Conservation (phyloP, 331 rosid genomes). For the Malus hybrid region DNA sequence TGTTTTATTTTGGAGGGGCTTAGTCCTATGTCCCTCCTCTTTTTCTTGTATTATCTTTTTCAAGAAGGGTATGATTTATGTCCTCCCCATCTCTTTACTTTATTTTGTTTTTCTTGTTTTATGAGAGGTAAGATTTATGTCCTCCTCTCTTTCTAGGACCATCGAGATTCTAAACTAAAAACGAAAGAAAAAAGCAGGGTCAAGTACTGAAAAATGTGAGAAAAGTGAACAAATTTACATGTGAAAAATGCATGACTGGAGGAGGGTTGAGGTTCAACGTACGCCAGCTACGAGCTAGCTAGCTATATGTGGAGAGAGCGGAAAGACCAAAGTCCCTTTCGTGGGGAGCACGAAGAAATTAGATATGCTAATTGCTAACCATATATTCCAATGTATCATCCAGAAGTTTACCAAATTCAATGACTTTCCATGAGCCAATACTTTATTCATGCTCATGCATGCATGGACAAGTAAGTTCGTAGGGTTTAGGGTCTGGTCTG, state of each 20-base stretch:
- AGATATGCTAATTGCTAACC: not conserved
- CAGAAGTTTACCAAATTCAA: not conserved
- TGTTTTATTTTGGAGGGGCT: too few species aligned
- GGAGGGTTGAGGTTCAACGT: not conserved
- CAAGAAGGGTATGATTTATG: too few species aligned
- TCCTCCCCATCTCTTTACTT: too few species aligned
- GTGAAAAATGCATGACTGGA: not conserved
- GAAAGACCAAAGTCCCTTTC: slow-evolving; percentile 1
- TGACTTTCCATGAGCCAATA: not conserved
- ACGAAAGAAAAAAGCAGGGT: too few species aligned
- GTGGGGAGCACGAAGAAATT: not conserved
- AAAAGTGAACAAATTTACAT: not conserved
- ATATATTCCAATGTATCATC: not conserved
- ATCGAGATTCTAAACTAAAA: too few species aligned
- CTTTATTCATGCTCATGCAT: not conserved
- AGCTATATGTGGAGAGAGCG: not conserved
- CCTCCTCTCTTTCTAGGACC: too few species aligned
- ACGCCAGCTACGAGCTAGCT: not conserved
- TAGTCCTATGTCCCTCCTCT: too few species aligned
- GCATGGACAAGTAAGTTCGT: not conserved
- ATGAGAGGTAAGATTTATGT: too few species aligned
- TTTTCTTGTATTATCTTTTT: too few species aligned
- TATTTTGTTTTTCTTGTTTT: too few species aligned
- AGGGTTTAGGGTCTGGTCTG: too few species aligned
- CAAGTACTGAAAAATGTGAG: not conserved